Conservation (phyloP, 2,329 filamentous ascomycete species). For the Orbilia ellipsospora region DNA sequence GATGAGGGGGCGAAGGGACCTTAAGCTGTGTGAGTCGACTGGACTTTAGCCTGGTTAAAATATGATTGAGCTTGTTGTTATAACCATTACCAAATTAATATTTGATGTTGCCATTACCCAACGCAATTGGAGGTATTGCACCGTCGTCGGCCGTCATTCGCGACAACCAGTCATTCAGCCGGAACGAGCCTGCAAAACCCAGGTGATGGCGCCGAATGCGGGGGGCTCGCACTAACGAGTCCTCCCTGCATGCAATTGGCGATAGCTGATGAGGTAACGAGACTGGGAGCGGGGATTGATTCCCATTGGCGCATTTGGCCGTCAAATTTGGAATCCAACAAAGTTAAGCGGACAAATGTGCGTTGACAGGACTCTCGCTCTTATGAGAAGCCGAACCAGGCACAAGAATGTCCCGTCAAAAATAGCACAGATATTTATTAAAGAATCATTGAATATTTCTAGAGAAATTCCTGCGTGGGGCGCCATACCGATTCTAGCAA, state of each 20-base stretch:
- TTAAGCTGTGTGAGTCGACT: not conserved
- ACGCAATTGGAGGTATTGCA: constrained; percentile 3
- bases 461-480: too few species aligned
- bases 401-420: too few species aligned
- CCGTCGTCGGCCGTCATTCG: constrained; percentile 43
- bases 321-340: not conserved
- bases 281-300: constrained; percentile 7
- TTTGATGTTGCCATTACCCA: constrained; percentile 31
- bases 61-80: constrained; percentile 6
- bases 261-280: not conserved
- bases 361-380: too few species aligned
- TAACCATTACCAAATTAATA: constrained; percentile 10
- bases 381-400: too few species aligned
- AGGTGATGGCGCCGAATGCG: constrained; percentile 43
- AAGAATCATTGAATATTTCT: too few species aligned
- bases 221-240: constrained; percentile 14
- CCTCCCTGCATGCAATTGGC: not conserved
- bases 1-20: not conserved
- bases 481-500: too few species aligned
- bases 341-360: too few species aligned
- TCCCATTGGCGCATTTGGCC: constrained; percentile 17
- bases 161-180: constrained; percentile 19
- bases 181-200: constrained; percentile 14
- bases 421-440: too few species aligned
- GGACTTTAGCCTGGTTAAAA: constrained; percentile 5